These are phyloP conservation scores for Trichophyton schoenleinii DNA, from an alignment of 2,329 filamentous ascomycete species.

Conservation along the genomic window DNA sequence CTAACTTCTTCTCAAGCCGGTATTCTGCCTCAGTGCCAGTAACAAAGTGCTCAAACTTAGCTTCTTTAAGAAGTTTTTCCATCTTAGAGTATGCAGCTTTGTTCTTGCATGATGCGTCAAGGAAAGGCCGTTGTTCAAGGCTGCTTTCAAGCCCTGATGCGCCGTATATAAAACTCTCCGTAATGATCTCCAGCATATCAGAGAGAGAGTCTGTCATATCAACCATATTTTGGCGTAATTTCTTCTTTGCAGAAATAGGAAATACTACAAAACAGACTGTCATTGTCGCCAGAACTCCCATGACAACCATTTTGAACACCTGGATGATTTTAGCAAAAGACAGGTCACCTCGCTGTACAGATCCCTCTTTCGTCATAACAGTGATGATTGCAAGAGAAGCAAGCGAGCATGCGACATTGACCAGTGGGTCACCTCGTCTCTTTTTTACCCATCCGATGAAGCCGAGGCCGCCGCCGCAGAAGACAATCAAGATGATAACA, in stretches of 20 bases:
- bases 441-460: constrained; percentile 84
- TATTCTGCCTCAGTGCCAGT: constrained; percentile 70
- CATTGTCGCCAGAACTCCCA: constrained; percentile 62
- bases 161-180: constrained; percentile 70
- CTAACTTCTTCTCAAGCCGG: constrained; percentile 62
- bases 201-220: constrained; percentile 63
- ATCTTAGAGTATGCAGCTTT: constrained; percentile 56
- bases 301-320: constrained; percentile 69
- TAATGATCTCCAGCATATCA: constrained; percentile 70
- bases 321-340: constrained; percentile 70
- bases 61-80: constrained; percentile 66
- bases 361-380: constrained; percentile 79
- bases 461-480: constrained; percentile 74
- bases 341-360: constrained; percentile 69
- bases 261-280: constrained; percentile 65
- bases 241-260: constrained; percentile 61
- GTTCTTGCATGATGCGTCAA: constrained; percentile 50
- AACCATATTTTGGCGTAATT: constrained; percentile 61
- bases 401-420: constrained; percentile 74
- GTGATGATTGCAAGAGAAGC: constrained; percentile 82
- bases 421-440: constrained; percentile 60
- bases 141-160: constrained; percentile 52
- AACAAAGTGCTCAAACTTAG: constrained; percentile 79
- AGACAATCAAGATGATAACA: constrained; percentile 64
- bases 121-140: constrained; percentile 53